Evolutionary conservation across 192 early-diverging fungal species (phyloP).

Genomic region (Linnemannia exigua): DNA sequence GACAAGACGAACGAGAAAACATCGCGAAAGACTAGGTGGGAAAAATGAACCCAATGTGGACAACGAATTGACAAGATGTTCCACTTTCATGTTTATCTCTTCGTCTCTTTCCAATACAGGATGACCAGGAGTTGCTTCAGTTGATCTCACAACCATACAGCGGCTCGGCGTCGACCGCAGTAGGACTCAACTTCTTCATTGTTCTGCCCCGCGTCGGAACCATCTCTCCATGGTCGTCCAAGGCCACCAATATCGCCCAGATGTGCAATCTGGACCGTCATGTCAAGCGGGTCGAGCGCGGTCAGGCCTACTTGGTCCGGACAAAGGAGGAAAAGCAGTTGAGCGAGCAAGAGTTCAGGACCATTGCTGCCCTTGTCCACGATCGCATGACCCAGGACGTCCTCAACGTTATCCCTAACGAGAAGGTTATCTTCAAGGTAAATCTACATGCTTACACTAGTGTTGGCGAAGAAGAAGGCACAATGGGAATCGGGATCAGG

Average conservation of each 20-base stretch:
- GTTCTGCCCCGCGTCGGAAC: slow-evolving; percentile 95
- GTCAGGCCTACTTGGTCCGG: slow-evolving; percentile 77
- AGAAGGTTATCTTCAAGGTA: slow-evolving; percentile 77
- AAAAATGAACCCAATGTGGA: too few species aligned
- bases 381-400: slow-evolving; percentile 98
- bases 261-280: slow-evolving; percentile 85
- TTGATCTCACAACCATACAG: slow-evolving; percentile 13
- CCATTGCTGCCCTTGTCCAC: slow-evolving; percentile 71
- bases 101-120: slow-evolving; percentile 38
- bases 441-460: not conserved
- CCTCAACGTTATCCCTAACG: slow-evolving; percentile 72
- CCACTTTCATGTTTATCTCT: too few species aligned
- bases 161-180: slow-evolving; percentile 2
- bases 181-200: slow-evolving; percentile 66
- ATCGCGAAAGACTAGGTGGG: too few species aligned
- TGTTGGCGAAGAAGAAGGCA: not conserved
- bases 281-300: slow-evolving; percentile 93
- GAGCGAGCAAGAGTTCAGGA: slow-evolving; percentile 62
- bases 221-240: slow-evolving; percentile 99
- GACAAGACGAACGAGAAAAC: too few species aligned
- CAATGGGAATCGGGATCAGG: not conserved
- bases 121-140: slow-evolving; percentile 39
- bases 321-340: slow-evolving; percentile 53
- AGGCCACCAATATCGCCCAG: slow-evolving; percentile 98
- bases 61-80: too few species aligned